Percentiles rank a stretch among this genome's conserved stretches.
These are phyloP conservation scores for Diddensiella santjacobensis DNA, from an alignment of 805 yeast species.

Conservation along the genomic window DNA sequence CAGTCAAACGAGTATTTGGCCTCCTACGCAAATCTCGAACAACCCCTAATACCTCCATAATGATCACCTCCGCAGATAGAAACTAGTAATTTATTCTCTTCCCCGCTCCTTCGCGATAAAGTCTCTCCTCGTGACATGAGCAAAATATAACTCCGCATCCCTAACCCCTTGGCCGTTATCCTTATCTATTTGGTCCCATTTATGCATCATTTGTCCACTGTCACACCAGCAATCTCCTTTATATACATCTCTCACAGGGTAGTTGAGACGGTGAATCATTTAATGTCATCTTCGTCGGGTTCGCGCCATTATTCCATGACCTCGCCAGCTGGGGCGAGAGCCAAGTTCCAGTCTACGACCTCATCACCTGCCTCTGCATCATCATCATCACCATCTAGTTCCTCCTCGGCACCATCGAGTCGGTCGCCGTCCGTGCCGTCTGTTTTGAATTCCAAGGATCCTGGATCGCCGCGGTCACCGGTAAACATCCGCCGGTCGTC, in stretches of 20 bases:
- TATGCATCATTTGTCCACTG: too few relatives aligned
- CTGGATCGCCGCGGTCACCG: slow-evolving; percentile 11
- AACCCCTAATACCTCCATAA: slow-evolving; percentile 16
- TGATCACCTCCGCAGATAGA: slow-evolving; percentile 25
- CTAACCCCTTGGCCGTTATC: too few relatives aligned
- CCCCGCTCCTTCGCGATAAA: too few relatives aligned
- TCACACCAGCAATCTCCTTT: too few relatives aligned
- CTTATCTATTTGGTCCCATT: too few relatives aligned
- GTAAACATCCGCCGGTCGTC: slow-evolving; percentile 21
- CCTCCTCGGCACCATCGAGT: background rate
- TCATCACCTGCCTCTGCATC: background rate
- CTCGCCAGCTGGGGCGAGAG: too few relatives aligned
- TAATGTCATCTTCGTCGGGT: too few relatives aligned
- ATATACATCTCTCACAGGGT: too few relatives aligned
- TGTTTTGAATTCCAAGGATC: background rate
- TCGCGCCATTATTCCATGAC: too few relatives aligned
- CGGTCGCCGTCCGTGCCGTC: background rate
- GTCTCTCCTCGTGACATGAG: too few relatives aligned
- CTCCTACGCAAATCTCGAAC: slow-evolving; percentile 18
- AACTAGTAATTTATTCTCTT: slow-evolving; percentile 1
- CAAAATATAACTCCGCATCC: too few relatives aligned
- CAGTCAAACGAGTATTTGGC: slow-evolving; percentile 20
- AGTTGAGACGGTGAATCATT: too few relatives aligned
- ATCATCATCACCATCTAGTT: slow-evolving; percentile 1
- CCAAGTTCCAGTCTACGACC: background rate